These are phyloP conservation scores for Fomitopsis serialis DNA, from an alignment of 768 basidiomycete genomes.

Conservation along the genomic window DNA sequence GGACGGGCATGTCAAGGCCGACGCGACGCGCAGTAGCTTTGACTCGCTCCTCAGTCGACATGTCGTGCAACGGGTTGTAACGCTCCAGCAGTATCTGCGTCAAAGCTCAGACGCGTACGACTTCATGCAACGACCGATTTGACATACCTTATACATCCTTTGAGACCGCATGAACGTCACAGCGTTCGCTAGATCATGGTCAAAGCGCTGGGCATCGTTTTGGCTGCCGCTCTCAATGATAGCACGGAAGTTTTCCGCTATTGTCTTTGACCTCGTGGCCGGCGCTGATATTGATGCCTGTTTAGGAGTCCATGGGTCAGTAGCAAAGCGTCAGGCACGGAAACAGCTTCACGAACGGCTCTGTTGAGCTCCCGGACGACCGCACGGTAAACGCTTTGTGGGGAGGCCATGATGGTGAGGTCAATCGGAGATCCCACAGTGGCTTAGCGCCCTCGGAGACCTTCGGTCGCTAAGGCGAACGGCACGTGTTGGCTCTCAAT, in stretches of 20 bases:
- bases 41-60: constrained; percentile 76
- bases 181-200: constrained; percentile 51
- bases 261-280: constrained; percentile 32
- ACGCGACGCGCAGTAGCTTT: constrained; percentile 83
- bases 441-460: not conserved
- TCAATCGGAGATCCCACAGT: not conserved
- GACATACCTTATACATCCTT: constrained; percentile 65
- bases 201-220: constrained; percentile 21
- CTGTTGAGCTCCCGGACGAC: constrained; percentile 51
- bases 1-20: constrained; percentile 76
- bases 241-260: constrained; percentile 48
- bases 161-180: constrained; percentile 68
- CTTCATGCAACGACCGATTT: not conserved
- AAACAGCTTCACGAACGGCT: constrained; percentile 28
- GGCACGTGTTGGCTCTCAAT: not conserved
- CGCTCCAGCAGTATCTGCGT: constrained; percentile 69
- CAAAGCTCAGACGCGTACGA: constrained; percentile 2
- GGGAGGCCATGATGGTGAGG: not conserved
- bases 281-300: constrained; percentile 36
- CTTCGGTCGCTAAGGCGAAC: not conserved
- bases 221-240: constrained; percentile 40
- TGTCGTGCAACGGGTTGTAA: constrained; percentile 82
- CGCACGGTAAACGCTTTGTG: constrained; percentile 35
- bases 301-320: not conserved
- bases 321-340: constrained; percentile 1